Base-by-base conservation (phyloP, 2,329 filamentous ascomycete genomes). In the Mycogone perniciosa region DNA sequence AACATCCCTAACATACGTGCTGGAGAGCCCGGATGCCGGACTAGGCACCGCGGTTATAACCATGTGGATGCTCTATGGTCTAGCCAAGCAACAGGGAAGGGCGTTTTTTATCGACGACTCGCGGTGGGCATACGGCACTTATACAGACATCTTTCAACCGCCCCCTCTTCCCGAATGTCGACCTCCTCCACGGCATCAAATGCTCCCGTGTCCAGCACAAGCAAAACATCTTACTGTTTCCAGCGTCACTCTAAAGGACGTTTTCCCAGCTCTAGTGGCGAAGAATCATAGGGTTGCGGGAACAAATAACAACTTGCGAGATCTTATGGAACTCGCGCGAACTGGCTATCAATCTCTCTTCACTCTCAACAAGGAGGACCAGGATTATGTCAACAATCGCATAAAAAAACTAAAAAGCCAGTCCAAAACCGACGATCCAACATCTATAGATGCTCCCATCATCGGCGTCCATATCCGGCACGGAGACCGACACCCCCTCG, bases 61-160 rank as follows among this genome's bases (percentile, higher is more conserved):
- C 62, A 64, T 95, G 50, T 96, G 89, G 89, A 85, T 86, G 60
- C 85, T 88, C 29, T 95, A 93, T 63, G 88, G 88, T 4, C 70
- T 95, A 48, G 88, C 89, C 2, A 76, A 85, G 62, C 79, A 83
- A 53, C 86, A 95, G 64, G 80, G 80, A 10, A 76, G 89, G 27
- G 76, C 82, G 1, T 95, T 95, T 67, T 95, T 95, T 70, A 75
- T 95, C 55, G 88, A 95, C 60, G 89, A 95, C 67, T 82, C 85
- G 6, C 77, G 85, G 57, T 95, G 90, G 85, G 84, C 86, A 1
- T 93, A 93, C 60, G 89, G 89, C 7, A 75, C 77, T 46, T 95
- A 88, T 62, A 77, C 76, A 1, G 76, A 81, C 46, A 89, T 88
- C 60, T 95, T 95, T 67, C 71, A 79, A 42, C 70, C 80, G 3